Conservation (phyloP, 2,329 filamentous ascomycete species). For the Ophiostoma australiae region DNA sequence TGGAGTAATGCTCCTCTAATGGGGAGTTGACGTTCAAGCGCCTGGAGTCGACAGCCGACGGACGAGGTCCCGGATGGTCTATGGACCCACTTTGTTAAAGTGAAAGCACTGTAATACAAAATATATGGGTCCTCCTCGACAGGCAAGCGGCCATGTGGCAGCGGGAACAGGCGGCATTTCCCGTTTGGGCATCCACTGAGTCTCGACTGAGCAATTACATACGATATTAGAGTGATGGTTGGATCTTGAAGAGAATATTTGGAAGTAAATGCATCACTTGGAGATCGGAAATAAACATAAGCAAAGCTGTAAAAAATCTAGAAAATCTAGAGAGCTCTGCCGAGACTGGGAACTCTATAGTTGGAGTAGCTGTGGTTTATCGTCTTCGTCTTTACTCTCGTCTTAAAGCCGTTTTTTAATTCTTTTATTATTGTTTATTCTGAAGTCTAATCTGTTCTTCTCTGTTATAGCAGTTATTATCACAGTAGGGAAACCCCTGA, state of each 20-base stretch:
- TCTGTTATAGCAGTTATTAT: too few species aligned
- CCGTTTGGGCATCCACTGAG: neutral
- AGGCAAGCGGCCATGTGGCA: neutral
- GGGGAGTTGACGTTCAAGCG: neutral
- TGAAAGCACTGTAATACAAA: neutral
- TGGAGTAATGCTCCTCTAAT: neutral
- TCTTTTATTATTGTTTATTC: neutral
- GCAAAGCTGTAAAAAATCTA: neutral
- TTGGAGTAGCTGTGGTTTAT: neutral
- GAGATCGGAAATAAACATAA: neutral
- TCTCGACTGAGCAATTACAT: neutral
- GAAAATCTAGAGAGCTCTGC: neutral
- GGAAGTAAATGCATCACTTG: too few species aligned
- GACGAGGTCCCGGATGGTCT: neutral
- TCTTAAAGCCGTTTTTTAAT: neutral
- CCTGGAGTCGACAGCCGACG: neutral
- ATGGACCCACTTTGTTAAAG: neutral
- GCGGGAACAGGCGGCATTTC: conserved; percentile 12
- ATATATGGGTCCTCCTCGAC: neutral
- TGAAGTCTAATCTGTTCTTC: too few species aligned
- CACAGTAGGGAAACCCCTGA: too few species aligned
- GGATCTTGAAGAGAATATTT: too few species aligned
- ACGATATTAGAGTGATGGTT: too few species aligned
- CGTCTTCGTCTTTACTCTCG: neutral
- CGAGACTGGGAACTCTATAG: neutral